Evolutionary conservation across 345 rosid species (phyloP).

Genomic region (Brassica carinata): DNA sequence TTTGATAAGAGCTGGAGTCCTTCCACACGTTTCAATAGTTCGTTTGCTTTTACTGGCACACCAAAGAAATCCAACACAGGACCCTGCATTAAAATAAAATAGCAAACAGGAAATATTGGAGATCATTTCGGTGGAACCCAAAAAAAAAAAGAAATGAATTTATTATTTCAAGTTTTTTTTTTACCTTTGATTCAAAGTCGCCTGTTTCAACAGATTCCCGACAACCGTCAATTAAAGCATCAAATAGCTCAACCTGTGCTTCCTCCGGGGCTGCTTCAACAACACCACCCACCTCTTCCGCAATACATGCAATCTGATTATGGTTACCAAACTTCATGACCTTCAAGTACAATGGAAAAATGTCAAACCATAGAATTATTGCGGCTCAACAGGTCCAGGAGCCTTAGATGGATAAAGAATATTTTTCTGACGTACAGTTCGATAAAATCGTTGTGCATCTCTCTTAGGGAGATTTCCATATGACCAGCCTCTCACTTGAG

Average conservation of each 20-base stretch:
- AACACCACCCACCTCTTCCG: slow-evolving; percentile 84
- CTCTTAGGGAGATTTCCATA: slow-evolving; percentile 92
- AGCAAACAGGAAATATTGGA: slow-evolving; percentile 6
- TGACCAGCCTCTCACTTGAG: slow-evolving; percentile 98
- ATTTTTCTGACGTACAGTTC: slow-evolving; percentile 60
- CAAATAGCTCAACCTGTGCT: slow-evolving; percentile 88
- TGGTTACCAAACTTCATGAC: slow-evolving; percentile 92
- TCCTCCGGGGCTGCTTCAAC: slow-evolving; percentile 75
- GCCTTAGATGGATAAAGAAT: background rate
- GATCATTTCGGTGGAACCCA: background rate
- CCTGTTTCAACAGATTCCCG: slow-evolving; percentile 72
- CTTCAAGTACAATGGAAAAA: slow-evolving; percentile 45
- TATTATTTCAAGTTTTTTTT: background rate
- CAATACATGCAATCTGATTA: slow-evolving; percentile 70
- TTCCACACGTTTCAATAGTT: slow-evolving; percentile 77
- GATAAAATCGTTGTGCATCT: slow-evolving; percentile 93
- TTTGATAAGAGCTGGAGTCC: slow-evolving; percentile 87
- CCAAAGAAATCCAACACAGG: slow-evolving; percentile 97
- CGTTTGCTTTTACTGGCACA: slow-evolving; percentile 90
- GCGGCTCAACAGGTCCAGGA: background rate
- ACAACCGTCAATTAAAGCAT: slow-evolving; percentile 86
- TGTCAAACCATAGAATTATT: background rate
- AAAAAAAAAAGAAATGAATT: background rate
- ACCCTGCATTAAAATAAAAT: slow-evolving; percentile 54
- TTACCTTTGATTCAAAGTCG: slow-evolving; percentile 77